phyloP scores from a whole-genome alignment of 2,329 filamentous ascomycete genomes.

The Blumeriella jaapii region DNA sequence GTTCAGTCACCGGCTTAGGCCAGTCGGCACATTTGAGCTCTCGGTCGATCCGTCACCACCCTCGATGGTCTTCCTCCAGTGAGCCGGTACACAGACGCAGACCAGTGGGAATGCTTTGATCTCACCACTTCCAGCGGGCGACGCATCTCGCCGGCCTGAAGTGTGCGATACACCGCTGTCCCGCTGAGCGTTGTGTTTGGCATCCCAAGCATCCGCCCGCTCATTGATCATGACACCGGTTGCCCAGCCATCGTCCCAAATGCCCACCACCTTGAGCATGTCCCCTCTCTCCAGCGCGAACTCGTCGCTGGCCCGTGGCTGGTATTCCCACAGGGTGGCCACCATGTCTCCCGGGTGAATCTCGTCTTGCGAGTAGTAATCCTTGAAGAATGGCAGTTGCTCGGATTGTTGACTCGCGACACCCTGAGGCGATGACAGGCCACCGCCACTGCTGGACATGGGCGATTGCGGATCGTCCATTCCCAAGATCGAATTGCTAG shows the following conservation, averaged over 20 bases:
- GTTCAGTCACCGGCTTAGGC: conserved; percentile 6
- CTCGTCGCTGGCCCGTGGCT: conserved; percentile 85
- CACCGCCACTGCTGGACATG: conserved; percentile 50
- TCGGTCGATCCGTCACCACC: conserved; percentile 68
- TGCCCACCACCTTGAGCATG: conserved; percentile 95
- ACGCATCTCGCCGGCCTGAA: conserved; percentile 48
- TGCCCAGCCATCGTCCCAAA: conserved; percentile 99
- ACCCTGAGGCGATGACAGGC: conserved; percentile 75
- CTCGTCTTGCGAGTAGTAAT: conserved; percentile 96
- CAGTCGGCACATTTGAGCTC: conserved; percentile 34
- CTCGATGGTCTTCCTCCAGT: conserved; percentile 95
- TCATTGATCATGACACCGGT: conserved; percentile 79
- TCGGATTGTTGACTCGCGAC: conserved; percentile 85
- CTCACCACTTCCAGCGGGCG: conserved; percentile 62
- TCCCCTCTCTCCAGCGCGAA: conserved; percentile 89
- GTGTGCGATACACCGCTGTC: conserved; percentile 90
- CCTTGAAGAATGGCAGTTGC: conserved; percentile 91
- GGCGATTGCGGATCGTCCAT: conserved; percentile 63
- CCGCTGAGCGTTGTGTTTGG: conserved; percentile 62
- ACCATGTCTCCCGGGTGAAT: conserved; percentile 88
- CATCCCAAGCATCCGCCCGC: conserved; percentile 80
- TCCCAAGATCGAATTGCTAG: conserved; percentile 67
- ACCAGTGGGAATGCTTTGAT: conserved; percentile 97
- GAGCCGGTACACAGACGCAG: conserved; percentile 87
- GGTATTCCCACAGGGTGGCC: conserved; percentile 90